Percentiles rank a stretch among this genome's conserved stretches.
Conservation (phyloP, 2,329 filamentous ascomycete species). For the Diaporthe amygdali region DNA sequence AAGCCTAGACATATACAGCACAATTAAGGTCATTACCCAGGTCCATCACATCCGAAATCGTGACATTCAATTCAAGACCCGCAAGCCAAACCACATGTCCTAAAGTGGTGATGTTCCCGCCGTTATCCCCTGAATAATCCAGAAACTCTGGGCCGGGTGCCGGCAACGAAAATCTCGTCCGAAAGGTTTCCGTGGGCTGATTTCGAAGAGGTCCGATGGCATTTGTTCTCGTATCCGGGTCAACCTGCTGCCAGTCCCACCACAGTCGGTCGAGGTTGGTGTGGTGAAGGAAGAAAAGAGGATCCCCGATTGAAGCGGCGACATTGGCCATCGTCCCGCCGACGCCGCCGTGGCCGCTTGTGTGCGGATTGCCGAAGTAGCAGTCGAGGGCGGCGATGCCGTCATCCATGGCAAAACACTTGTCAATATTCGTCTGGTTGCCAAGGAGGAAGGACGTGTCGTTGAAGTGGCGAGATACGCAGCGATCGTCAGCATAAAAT, state of each 20-base stretch:
- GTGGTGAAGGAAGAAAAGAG: slow-evolving; percentile 38
- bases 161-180: not conserved
- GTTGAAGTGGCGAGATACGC: slow-evolving; percentile 13
- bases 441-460: not conserved
- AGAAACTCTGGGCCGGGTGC: not conserved
- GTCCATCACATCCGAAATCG: slow-evolving; percentile 15
- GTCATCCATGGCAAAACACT: not conserved
- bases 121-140: slow-evolving; percentile 16
- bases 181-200: not conserved
- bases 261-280: slow-evolving; percentile 34
- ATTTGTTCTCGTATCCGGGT: slow-evolving; percentile 3
- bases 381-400: slow-evolving; percentile 27
- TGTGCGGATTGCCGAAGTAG: slow-evolving; percentile 29
- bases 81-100: slow-evolving; percentile 11
- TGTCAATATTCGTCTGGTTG: not conserved
- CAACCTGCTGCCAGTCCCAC: slow-evolving; percentile 35
- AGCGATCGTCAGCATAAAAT: not conserved
- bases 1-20: not conserved
- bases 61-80: not conserved
- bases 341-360: slow-evolving; percentile 30
- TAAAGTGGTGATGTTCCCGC: slow-evolving; percentile 16
- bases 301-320: slow-evolving; percentile 41
- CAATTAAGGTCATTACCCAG: not conserved
- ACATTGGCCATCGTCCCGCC: slow-evolving; percentile 29
- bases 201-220: not conserved